Conservation (phyloP, 176 grass and related monocot species). For the Cocos nucifera region DNA sequence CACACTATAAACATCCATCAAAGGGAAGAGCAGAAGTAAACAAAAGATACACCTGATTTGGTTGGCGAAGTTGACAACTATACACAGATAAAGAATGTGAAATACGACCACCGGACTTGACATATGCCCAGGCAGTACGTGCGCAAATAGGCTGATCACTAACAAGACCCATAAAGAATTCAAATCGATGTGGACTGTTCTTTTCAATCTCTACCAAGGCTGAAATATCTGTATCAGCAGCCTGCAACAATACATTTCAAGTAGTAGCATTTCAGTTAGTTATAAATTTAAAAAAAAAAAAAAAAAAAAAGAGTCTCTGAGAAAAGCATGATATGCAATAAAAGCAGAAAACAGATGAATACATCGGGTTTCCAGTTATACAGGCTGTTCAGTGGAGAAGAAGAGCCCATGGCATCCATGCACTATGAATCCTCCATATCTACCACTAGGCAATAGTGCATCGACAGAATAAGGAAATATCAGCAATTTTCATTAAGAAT, state of each 20-base stretch:
- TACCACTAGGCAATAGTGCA: too few relatives aligned
- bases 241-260: constrained; percentile 39
- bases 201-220: constrained; percentile 99
- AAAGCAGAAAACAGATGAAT: too few relatives aligned
- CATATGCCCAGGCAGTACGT: constrained; percentile 93
- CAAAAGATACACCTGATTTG: constrained; percentile 62
- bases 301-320: too few relatives aligned
- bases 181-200: constrained; percentile 87
- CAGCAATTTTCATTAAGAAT: too few relatives aligned
- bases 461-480: too few relatives aligned
- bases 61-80: constrained; percentile 92
- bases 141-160: constrained; percentile 93
- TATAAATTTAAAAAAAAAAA: too few relatives aligned
- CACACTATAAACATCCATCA: too few relatives aligned
- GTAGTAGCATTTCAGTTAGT: not conserved
- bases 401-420: too few relatives aligned
- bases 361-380: too few relatives aligned
- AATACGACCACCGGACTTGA: constrained; percentile 88
- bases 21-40: not conserved
- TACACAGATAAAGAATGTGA: constrained; percentile 96
- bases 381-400: too few relatives aligned
- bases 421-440: too few relatives aligned
- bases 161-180: constrained; percentile 98
- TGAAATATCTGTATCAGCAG: constrained; percentile 94
- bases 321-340: too few relatives aligned